Evolutionary conservation across 352 stramenopile species (phyloP), one percentile per base, ranked within the genome.

Genomic region (Pseudoperonospora humuli): DNA sequence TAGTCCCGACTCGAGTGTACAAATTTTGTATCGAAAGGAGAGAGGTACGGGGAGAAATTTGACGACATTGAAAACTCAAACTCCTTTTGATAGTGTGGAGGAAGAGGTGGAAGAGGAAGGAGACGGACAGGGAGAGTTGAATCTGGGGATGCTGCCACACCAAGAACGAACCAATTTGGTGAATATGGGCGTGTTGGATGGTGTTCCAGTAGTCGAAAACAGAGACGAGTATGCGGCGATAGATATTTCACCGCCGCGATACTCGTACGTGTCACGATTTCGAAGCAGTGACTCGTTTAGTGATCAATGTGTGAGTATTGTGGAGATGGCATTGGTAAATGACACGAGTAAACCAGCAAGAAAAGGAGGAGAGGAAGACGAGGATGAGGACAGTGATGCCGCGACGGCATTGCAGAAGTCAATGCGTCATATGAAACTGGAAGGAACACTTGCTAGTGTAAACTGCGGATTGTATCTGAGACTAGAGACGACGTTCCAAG

Each of bases 291-390:
- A 88, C 45, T 86, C 79, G 37, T 85, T 86, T 48, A 86, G 75
- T 34, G 79, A 91, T 39, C 79, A 88, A 44, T 91, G 79, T 46
- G 69, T 88, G 35, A 88, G 77, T 44, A 86, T 87, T 28, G 65
- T 91, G 18, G 75, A 91, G 57, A 71, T 91, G 59, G 63, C 63
- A 24, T 58, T 89, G 4, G 50, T 70, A 20, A 80, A 89, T 23
- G 56, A 59, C 8, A 71, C 50, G 13, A 52, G 33, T 7, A 50
- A 54, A 25, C 39, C 43, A 23, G 18, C 20, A 7, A 17, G 11
- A 4, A 54, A 61, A 11, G 49, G 34, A 13, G 49, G 38, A 5
- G 34, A 57, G 13, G 47, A 44, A 6, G 47, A 81, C 3, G 56
- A 69, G 33, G 45, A 68, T 4, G 63, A 70, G 33, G 45, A 68